phyloP scores from a whole-genome alignment of 257 asterid genomes.

The Penstemon davidsonii region DNA sequence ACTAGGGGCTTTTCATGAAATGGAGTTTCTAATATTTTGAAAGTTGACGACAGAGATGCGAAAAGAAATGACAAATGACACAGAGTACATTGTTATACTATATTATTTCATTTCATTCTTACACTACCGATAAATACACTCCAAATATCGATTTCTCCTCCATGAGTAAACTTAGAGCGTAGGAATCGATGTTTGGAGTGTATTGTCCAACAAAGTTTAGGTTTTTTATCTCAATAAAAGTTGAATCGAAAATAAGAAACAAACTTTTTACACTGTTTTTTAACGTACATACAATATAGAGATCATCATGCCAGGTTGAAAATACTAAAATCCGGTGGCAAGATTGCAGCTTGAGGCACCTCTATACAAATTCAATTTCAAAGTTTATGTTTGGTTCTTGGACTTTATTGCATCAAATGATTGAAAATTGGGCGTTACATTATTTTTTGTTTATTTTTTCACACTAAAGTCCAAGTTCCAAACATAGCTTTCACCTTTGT shows the following conservation, averaged over 20 bases:
- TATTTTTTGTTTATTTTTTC: too few relatives aligned
- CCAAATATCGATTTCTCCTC: constrained; percentile 34
- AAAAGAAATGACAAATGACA: neutral
- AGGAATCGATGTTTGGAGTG: constrained; percentile 34
- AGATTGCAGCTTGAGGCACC: constrained; percentile 23
- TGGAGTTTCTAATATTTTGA: neutral
- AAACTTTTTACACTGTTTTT: constrained; percentile 26
- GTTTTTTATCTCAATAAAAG: constrained; percentile 21
- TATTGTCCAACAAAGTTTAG: constrained; percentile 23
- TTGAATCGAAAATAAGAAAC: neutral
- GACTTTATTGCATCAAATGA: too few relatives aligned
- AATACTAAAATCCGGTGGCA: neutral
- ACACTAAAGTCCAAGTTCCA: constrained; percentile 30
- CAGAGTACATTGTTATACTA: neutral
- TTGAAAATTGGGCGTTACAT: too few relatives aligned
- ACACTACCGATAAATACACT: constrained; percentile 17
- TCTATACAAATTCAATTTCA: neutral
- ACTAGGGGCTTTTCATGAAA: constrained; percentile 91
- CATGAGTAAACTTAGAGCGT: neutral
- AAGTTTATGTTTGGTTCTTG: constrained; percentile 16
- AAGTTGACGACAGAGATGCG: constrained; percentile 17
- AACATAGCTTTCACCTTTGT: constrained; percentile 27
- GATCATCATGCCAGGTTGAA: constrained; percentile 13
- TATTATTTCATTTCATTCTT: constrained; percentile 14
- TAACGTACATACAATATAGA: constrained; percentile 12